A percentile compares a stretch with the other conserved stretches of the same genome.
These are phyloP conservation scores for Colletotrichum zoysiae DNA, from an alignment of 2,329 filamentous ascomycete genomes.

Conservation along the genomic window DNA sequence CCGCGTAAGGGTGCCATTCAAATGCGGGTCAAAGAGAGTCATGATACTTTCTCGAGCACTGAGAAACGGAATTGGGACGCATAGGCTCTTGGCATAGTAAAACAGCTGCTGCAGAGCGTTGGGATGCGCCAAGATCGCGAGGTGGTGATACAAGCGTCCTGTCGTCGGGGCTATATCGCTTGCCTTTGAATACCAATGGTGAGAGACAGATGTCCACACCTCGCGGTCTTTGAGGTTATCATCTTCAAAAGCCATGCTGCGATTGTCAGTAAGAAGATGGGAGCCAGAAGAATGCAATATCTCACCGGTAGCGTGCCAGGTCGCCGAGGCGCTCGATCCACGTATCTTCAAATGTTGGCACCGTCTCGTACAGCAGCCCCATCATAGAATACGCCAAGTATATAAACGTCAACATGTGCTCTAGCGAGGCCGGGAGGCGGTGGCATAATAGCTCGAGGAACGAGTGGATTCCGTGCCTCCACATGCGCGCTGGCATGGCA, in stretches of 20 bases:
- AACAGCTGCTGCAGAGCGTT: conserved; percentile 79
- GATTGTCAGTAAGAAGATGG: background rate
- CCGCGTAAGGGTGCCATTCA: conserved; percentile 45
- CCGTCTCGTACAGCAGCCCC: conserved; percentile 86
- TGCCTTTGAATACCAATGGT: conserved; percentile 87
- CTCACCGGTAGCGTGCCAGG: conserved; percentile 75
- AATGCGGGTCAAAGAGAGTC: conserved; percentile 74
- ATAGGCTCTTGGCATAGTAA: conserved; percentile 79
- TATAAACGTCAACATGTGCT: conserved; percentile 93
- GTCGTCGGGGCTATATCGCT: conserved; percentile 81
- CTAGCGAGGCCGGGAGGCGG: conserved; percentile 79
- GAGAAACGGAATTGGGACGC: conserved; percentile 74
- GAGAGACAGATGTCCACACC: conserved; percentile 83
- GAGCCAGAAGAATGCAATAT: background rate
- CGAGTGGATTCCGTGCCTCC: conserved; percentile 90
- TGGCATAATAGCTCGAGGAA: conserved; percentile 84
- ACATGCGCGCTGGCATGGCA: conserved; percentile 93
- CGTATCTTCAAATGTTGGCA: conserved; percentile 84
- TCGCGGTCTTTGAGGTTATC: conserved; percentile 81
- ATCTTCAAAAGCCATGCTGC: conserved; percentile 87
- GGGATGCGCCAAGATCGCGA: conserved; percentile 82
- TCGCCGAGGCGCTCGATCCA: conserved; percentile 97
- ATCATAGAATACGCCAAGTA: conserved; percentile 93
- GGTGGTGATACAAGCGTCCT: conserved; percentile 87
- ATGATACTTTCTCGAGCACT: conserved; percentile 79